A percentile compares a stretch with the other conserved stretches of the same genome.
Conservation (phyloP, 371 early-diverging fungal genomes). For the Umbelopsis sp. region DNA sequence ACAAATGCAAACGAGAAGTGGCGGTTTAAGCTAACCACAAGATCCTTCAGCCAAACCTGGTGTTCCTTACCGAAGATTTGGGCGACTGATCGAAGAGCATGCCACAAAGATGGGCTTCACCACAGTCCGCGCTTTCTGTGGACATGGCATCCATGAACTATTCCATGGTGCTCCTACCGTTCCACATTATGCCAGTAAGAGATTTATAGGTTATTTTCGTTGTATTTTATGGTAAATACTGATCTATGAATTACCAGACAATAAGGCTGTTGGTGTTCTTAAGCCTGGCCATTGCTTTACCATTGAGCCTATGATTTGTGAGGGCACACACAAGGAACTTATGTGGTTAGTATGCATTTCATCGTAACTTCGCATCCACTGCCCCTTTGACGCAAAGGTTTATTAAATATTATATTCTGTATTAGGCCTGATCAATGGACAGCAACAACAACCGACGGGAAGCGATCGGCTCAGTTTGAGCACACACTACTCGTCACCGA, state of each 20-base stretch:
- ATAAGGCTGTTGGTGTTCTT: conserved; percentile 94
- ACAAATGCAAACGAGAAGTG: conserved; percentile 19
- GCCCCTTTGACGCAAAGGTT: conserved; percentile 19
- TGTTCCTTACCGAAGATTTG: conserved; percentile 87
- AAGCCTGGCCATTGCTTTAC: conserved; percentile 95
- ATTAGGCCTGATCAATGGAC: conserved; percentile 92
- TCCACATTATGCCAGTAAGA: conserved; percentile 88
- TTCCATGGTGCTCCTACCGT: conserved; percentile 91
- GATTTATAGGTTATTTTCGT: background rate
- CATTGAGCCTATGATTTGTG: conserved; percentile 97
- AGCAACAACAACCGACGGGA: conserved; percentile 90
- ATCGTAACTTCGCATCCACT: background rate
- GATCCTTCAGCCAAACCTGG: conserved; percentile 82
- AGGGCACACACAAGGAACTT: conserved; percentile 60
- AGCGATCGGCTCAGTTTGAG: conserved; percentile 97
- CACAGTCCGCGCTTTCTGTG: conserved; percentile 92
- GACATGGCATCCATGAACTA: conserved; percentile 89
- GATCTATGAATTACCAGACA: conserved; percentile 44
- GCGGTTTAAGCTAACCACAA: background rate
- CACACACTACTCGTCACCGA: conserved; percentile 95
- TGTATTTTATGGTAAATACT: background rate
- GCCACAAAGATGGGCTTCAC: conserved; percentile 84
- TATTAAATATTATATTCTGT: background rate
- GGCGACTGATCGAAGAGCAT: conserved; percentile 85
- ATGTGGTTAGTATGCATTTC: conserved; percentile 37